Conservation (phyloP, 495 filamentous ascomycete species). For the Aspergillus panamensis region DNA sequence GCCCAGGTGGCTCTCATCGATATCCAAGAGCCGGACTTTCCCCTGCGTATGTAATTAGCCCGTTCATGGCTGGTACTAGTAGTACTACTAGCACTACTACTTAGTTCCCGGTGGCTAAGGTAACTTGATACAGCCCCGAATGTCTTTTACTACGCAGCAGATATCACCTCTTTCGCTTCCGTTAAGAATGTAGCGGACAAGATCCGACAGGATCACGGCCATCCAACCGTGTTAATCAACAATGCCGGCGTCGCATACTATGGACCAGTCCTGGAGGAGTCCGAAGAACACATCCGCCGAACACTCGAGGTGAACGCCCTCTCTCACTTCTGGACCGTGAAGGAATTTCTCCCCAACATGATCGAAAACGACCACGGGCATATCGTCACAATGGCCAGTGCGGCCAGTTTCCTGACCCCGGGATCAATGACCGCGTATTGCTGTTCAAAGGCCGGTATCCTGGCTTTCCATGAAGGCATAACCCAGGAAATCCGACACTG, state of each 20-base stretch:
- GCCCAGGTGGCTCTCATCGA: background rate
- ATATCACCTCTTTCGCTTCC: slow-evolving; percentile 48
- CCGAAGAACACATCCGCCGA: slow-evolving; percentile 41
- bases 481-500: slow-evolving; percentile 39
- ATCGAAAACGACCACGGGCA: slow-evolving; percentile 58
- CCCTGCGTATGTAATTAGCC: background rate
- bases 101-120: background rate
- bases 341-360: slow-evolving; percentile 60
- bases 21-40: background rate
- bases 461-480: slow-evolving; percentile 52
- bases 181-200: slow-evolving; percentile 40
- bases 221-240: slow-evolving; percentile 55
- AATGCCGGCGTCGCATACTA: slow-evolving; percentile 54
- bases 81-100: no score
- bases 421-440: slow-evolving; percentile 51
- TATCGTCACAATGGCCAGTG: slow-evolving; percentile 52
- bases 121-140: slow-evolving; percentile 24
- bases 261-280: slow-evolving; percentile 43
- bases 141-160: slow-evolving; percentile 44
- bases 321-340: slow-evolving; percentile 52
- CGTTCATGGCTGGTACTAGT: no score
- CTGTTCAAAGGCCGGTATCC: slow-evolving; percentile 51
- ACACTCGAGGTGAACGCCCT: slow-evolving; percentile 59
- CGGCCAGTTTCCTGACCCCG: slow-evolving; percentile 49
- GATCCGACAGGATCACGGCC: slow-evolving; percentile 44